Conservation (phyloP, 805 yeast genomes). For the Ogataea nitratoaversa region DNA sequence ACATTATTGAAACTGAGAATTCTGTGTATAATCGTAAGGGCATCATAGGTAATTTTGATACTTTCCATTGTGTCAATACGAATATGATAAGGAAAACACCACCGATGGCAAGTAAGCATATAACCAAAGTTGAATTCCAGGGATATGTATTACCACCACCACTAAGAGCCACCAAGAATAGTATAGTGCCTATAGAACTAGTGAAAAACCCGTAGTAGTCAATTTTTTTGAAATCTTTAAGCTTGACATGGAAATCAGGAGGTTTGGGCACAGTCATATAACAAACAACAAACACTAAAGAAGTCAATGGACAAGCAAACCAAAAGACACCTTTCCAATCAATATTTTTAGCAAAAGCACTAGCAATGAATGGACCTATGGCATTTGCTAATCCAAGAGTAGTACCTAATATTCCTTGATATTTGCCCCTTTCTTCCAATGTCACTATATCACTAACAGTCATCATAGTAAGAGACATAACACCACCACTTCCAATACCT, state of each 20-base stretch:
- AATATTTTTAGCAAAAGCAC: conserved; percentile 40
- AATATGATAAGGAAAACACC: conserved; percentile 38
- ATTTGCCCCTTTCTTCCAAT: conserved; percentile 49
- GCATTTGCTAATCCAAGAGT: conserved; percentile 49
- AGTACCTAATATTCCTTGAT: conserved; percentile 52
- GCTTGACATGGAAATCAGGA: conserved; percentile 27
- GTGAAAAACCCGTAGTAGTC: conserved; percentile 52
- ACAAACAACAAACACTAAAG: conserved; percentile 29
- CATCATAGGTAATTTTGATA: conserved; percentile 50
- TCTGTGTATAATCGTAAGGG: conserved; percentile 43
- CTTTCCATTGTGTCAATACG: conserved; percentile 45
- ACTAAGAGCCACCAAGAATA: conserved; percentile 51
- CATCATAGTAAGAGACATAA: conserved; percentile 47
- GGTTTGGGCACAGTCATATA: conserved; percentile 33
- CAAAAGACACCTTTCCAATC: conserved; percentile 53
- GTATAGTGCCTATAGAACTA: conserved; percentile 43
- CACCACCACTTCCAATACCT: conserved; percentile 55
- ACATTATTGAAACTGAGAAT: conserved; percentile 32
- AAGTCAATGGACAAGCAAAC: conserved; percentile 40
- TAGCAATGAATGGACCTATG: conserved; percentile 54
- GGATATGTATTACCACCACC: conserved; percentile 58
- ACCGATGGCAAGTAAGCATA: conserved; percentile 41
- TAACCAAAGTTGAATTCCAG: conserved; percentile 48
- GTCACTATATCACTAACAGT: conserved; percentile 52
- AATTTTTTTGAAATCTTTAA: conserved; percentile 39